These are phyloP conservation scores for Pterocarpus macrocarpus DNA, from an alignment of 306 rosid species.

Conservation along the genomic window DNA sequence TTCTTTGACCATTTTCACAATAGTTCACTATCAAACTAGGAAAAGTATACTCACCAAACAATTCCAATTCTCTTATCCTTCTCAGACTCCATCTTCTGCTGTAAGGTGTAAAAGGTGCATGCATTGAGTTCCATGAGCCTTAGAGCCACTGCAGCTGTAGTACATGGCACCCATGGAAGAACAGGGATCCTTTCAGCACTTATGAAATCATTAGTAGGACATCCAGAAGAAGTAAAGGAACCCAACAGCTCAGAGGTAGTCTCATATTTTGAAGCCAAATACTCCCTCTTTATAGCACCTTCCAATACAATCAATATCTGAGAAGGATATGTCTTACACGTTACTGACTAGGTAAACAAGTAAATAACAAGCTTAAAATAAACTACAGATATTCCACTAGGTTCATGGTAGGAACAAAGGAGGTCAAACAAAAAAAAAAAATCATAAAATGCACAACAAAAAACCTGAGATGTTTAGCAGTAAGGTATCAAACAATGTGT, in stretches of 20 bases:
- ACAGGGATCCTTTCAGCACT: slow-evolving; percentile 50
- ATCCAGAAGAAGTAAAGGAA: slow-evolving; percentile 46
- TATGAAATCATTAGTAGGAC: not conserved
- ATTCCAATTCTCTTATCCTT: slow-evolving; percentile 57
- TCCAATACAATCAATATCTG: slow-evolving; percentile 34
- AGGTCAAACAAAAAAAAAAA: not conserved
- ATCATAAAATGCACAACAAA: slow-evolving; percentile 4
- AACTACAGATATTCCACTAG: not conserved
- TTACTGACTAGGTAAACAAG: not conserved
- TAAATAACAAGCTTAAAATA: slow-evolving; percentile 16
- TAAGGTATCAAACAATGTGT: not conserved
- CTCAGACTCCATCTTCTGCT: slow-evolving; percentile 62
- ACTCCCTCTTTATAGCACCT: slow-evolving; percentile 34
- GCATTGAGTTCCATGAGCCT: slow-evolving; percentile 80
- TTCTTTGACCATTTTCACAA: not conserved
- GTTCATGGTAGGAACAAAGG: slow-evolving; percentile 6
- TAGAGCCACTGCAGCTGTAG: slow-evolving; percentile 75
- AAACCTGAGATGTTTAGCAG: slow-evolving; percentile 1
- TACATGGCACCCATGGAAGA: slow-evolving; percentile 80
- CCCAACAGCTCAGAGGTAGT: slow-evolving; percentile 69
- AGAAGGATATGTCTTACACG: slow-evolving; percentile 20
- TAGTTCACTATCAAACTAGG: slow-evolving; percentile 33
- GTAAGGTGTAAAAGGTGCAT: slow-evolving; percentile 57
- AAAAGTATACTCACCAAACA: slow-evolving; percentile 57
- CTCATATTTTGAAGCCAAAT: slow-evolving; percentile 64